Percentiles rank a stretch among this genome's conserved stretches.
These are phyloP conservation scores for Aphanoascus verrucosus DNA, from an alignment of 2,329 filamentous ascomycete genomes.

Conservation along the genomic window DNA sequence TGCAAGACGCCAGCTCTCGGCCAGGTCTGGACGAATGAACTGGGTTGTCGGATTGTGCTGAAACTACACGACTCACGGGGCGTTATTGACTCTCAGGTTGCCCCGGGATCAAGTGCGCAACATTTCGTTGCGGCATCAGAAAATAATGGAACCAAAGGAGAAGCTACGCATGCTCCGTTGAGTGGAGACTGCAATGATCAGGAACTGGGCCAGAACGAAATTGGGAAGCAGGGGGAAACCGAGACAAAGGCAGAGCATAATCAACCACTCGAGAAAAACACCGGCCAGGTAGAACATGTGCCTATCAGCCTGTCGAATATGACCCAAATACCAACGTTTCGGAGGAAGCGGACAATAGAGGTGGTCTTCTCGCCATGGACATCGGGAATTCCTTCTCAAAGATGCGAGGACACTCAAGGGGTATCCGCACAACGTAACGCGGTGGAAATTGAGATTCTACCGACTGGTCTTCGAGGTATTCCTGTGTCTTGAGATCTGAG, in stretches of 20 bases:
- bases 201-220: background rate
- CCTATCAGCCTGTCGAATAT: background rate
- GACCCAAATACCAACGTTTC: background rate
- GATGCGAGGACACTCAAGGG: background rate
- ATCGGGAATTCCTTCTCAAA: constrained; percentile 25
- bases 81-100: background rate
- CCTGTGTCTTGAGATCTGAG: background rate
- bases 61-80: constrained; percentile 51
- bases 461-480: background rate
- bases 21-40: constrained; percentile 82
- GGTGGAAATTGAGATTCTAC: background rate
- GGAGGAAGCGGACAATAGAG: constrained; percentile 47
- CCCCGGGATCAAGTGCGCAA: background rate
- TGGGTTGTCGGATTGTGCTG: constrained; percentile 70
- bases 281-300: background rate
- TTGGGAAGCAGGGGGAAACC: background rate
- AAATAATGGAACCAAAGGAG: background rate
- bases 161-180: background rate
- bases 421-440: background rate
- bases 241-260: background rate
- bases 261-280: background rate
- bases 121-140: background rate
- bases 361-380: constrained; percentile 81
- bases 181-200: background rate
- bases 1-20: constrained; percentile 76